Base-by-base conservation (phyloP, 805 yeast genomes). In the Pichia manshurica region DNA sequence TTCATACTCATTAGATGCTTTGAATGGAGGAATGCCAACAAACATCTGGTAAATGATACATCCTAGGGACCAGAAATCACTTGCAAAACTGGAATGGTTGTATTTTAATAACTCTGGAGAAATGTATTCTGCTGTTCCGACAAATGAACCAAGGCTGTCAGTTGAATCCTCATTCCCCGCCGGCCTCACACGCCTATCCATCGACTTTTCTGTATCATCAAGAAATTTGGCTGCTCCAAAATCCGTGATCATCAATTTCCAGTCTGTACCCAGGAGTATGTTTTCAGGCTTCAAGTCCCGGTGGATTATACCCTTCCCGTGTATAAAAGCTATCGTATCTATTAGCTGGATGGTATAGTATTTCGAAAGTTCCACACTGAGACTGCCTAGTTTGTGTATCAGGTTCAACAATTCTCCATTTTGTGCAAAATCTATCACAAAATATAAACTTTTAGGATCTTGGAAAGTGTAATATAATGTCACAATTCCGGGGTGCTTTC, bases 71-170 rank as follows among this genome's bases (percentile, higher is more conserved):
- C 97, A 89, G n/a, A 87, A 66, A 63, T 89, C 97, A 29, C 91
- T 75, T 53, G 83, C 84, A 59, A 79, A 85, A 17, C 95, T 93
- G 60, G 96, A 87, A 33, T 76, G 72, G 62, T 91, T 93, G 57
- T 78, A 74, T 42, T 81, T 76, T 42, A 93, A 70, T 36, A 93
- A 69, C 63, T 93, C 99, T 0, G 98, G 99, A 0, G 96, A 83
- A 2, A 93, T 96, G 60, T 90, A 90, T 61, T 90, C 97, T 0
- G 98, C 98, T 1, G 99, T 91, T 0, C 99, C 99, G 3, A 91
- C 98, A 70, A 91, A 93, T 0, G 97, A 89, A 5, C 87, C 85
- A 21, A 80, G 68, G 21, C 63, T 49, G 22, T 51, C 49, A 22
- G 48, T 47, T 35, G 51, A 55, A 28, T 47, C 48, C 8, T 44